phyloP scores from a whole-genome alignment of 805 yeast genomes.

The Candida manassasensis region DNA sequence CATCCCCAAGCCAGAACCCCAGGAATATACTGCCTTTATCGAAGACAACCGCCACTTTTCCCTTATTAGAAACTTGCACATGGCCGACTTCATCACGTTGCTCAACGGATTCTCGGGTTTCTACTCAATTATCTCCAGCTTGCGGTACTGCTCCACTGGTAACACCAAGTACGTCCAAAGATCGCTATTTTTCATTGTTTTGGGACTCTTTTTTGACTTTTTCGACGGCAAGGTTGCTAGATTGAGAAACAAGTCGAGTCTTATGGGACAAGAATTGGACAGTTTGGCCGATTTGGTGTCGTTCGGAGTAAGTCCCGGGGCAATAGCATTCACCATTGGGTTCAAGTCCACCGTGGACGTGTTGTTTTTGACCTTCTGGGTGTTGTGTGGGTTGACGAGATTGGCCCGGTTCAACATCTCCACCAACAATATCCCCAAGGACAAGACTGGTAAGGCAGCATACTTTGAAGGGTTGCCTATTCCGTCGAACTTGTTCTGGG shows the following conservation, averaged over 20 bases:
- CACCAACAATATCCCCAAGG: constrained; percentile 89
- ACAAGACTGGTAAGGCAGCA: constrained; percentile 76
- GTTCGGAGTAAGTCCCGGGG: constrained; percentile 94
- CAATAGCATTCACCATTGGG: constrained; percentile 88
- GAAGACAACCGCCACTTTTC: constrained; percentile 82
- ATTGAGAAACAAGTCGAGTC: constrained; percentile 81
- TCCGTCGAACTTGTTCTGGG: constrained; percentile 79
- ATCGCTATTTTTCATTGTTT: constrained; percentile 83
- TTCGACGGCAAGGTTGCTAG: constrained; percentile 97
- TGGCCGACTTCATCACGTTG: constrained; percentile 95
- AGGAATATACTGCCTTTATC: constrained; percentile 74
- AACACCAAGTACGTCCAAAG: constrained; percentile 70
- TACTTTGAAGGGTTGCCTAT: constrained; percentile 97
- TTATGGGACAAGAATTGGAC: constrained; percentile 97
- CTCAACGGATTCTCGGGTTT: constrained; percentile 93
- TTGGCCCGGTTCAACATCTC: constrained; percentile 95
- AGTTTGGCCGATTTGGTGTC: constrained; percentile 93
- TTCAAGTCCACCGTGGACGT: constrained; percentile 81
- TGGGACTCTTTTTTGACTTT: constrained; percentile 93
- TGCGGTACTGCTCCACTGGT: constrained; percentile 71
- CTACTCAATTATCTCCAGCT: constrained; percentile 80
- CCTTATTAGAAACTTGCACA: constrained; percentile 78
- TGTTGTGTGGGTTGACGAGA: constrained; percentile 88
- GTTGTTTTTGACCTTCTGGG: constrained; percentile 72
- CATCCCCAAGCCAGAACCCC: constrained; percentile 71